These are phyloP conservation scores for Alternaria tenuissima DNA, from an alignment of 2,329 filamentous ascomycete species.

Conservation along the genomic window DNA sequence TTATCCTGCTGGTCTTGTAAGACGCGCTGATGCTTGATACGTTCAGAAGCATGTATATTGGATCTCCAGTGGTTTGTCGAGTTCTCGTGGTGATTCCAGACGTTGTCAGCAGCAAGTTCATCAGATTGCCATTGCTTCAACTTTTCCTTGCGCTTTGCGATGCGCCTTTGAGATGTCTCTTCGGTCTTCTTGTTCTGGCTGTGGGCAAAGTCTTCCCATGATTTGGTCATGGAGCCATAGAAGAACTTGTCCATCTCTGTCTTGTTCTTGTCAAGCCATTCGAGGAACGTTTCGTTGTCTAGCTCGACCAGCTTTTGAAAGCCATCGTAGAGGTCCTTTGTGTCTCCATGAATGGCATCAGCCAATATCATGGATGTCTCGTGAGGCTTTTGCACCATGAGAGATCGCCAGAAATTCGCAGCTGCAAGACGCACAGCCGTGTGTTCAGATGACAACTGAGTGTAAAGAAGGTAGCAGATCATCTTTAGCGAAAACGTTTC, in stretches of 20 bases:
- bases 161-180: conserved; percentile 74
- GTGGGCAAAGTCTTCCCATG: conserved; percentile 87
- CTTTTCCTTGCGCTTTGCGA: conserved; percentile 80
- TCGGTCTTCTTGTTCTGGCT: conserved; percentile 82
- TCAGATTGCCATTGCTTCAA: conserved; percentile 82
- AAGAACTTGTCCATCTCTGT: conserved; percentile 82
- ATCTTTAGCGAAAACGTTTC: conserved; percentile 85
- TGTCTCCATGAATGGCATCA: conserved; percentile 73
- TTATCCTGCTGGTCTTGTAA: conserved; percentile 95
- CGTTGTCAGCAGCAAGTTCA: conserved; percentile 71
- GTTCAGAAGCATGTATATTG: conserved; percentile 92
- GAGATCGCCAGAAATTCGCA: conserved; percentile 86
- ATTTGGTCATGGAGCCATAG: conserved; percentile 78
- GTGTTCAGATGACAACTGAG: conserved; percentile 78
- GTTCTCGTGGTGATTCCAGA: conserved; percentile 82
- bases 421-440: conserved; percentile 75
- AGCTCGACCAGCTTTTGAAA: conserved; percentile 87
- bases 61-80: conserved; percentile 92
- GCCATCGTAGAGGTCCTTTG: conserved; percentile 74
- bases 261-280: conserved; percentile 86
- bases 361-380: conserved; percentile 79
- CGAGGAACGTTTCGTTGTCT: conserved; percentile 86
- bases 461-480: conserved; percentile 92
- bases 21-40: conserved; percentile 87
- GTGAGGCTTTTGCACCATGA: conserved; percentile 90